Conservation (phyloP, 805 yeast genomes). For the Maudiozyma saulgeensis region DNA sequence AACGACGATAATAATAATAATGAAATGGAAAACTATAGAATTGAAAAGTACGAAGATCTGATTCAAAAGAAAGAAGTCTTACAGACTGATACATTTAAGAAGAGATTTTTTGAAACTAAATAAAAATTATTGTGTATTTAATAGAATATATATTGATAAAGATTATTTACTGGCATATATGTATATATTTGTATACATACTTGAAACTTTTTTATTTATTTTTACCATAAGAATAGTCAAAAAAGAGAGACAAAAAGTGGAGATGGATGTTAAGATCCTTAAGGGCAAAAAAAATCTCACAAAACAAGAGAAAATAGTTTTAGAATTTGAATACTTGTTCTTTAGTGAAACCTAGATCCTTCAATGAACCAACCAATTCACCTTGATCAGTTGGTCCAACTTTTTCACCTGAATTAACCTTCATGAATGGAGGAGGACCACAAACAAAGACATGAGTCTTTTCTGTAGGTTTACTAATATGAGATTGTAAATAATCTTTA, state of each 20-base stretch:
- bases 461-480: constrained; percentile 58
- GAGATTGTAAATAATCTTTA: constrained; percentile 55
- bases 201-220: not conserved
- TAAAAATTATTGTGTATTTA: not conserved
- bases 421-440: constrained; percentile 91
- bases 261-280: no score
- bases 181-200: not conserved
- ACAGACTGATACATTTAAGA: constrained; percentile 13
- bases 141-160: not conserved
- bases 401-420: constrained; percentile 80
- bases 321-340: constrained; percentile 86
- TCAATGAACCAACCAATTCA: constrained; percentile 78
- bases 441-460: constrained; percentile 77
- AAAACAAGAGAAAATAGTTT: constrained; percentile 1
- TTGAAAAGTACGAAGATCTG: constrained; percentile 12
- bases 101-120: constrained; percentile 4
- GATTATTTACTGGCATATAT: no score
- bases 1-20: not conserved
- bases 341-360: constrained; percentile 79
- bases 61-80: constrained; percentile 14
- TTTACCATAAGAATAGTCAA: no score
- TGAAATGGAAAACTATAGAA: constrained; percentile 4
- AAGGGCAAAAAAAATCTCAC: no score
- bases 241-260: no score
- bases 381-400: constrained; percentile 88